phyloP scores from a whole-genome alignment of 1,284 basidiomycete species.

The Rhodofomes roseus region DNA sequence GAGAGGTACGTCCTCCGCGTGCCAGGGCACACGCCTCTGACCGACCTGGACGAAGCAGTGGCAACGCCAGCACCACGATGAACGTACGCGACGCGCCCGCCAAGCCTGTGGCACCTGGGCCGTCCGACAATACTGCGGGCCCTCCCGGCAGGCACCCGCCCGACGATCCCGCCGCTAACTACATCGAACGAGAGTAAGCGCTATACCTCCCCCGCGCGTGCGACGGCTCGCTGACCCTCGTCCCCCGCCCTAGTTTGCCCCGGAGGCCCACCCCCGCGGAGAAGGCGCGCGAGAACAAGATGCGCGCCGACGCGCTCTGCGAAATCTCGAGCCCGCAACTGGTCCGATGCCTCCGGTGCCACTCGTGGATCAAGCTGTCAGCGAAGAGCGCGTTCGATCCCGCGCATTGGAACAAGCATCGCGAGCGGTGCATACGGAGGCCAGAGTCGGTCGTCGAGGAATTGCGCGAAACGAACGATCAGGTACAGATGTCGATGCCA shows the following conservation, averaged over 20 bases:
- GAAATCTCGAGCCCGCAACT: slow-evolving; percentile 46
- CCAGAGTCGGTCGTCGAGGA: slow-evolving; percentile 18
- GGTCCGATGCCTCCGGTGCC: slow-evolving; percentile 57
- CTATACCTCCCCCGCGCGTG: neutral
- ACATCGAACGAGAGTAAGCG: neutral
- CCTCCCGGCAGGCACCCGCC: neutral
- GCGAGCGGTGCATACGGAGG: slow-evolving; percentile 47
- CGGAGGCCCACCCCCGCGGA: slow-evolving; percentile 25
- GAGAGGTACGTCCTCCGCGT: neutral
- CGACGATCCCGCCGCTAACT: neutral
- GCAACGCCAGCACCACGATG: neutral
- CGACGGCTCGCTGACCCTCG: neutral
- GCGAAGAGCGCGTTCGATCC: slow-evolving; percentile 61
- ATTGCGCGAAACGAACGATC: slow-evolving; percentile 16
- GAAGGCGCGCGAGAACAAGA: slow-evolving; percentile 41
- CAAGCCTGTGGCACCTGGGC: neutral
- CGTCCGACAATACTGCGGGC: neutral
- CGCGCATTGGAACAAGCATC: slow-evolving; percentile 65
- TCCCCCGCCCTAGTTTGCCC: neutral
- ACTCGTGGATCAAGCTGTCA: slow-evolving; percentile 59
- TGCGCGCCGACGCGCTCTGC: slow-evolving; percentile 48
- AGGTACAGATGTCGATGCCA: slow-evolving; percentile 5
- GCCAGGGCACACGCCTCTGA: neutral
- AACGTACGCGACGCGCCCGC: neutral
- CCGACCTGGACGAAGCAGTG: neutral